Conservation (phyloP, 257 asterid species). For the Lycium barbarum region DNA sequence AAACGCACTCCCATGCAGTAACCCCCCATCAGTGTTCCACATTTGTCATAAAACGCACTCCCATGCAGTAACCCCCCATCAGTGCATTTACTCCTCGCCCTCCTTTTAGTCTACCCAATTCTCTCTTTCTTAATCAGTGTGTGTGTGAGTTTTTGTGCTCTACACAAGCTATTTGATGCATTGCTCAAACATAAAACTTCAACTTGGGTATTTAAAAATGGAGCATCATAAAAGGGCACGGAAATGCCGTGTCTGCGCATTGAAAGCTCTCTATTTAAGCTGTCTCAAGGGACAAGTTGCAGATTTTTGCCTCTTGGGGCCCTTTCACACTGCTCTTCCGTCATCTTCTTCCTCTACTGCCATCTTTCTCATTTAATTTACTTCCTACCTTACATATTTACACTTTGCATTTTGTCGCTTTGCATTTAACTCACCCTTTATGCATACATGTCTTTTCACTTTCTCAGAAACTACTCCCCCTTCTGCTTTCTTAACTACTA, state of each 20-base stretch:
- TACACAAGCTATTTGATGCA: neutral
- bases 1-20: neutral
- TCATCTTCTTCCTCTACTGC: constrained; percentile 21
- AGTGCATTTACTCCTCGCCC: constrained; percentile 31
- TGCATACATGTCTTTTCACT: neutral
- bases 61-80: neutral
- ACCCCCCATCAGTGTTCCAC: no score
- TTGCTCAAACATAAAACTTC: neutral
- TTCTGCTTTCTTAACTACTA: neutral
- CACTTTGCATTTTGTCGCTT: constrained; percentile 5
- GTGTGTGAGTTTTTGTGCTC: neutral
- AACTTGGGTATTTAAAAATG: neutral
- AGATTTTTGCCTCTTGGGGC: constrained; percentile 34
- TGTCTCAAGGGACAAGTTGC: constrained; percentile 50
- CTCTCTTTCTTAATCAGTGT: neutral
- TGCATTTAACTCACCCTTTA: constrained; percentile 11
- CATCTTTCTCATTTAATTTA: neutral
- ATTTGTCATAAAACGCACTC: constrained; percentile 18
- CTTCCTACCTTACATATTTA: constrained; percentile 11
- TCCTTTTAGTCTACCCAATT: neutral
- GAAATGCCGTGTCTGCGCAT: constrained; percentile 68
- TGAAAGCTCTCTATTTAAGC: constrained; percentile 34
- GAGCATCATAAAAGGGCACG: constrained; percentile 48
- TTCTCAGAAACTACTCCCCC: constrained; percentile 1
- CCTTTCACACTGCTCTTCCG: neutral